Conservation (phyloP, 106 monocot genomes). For the Dactylorhiza incarnata region DNA sequence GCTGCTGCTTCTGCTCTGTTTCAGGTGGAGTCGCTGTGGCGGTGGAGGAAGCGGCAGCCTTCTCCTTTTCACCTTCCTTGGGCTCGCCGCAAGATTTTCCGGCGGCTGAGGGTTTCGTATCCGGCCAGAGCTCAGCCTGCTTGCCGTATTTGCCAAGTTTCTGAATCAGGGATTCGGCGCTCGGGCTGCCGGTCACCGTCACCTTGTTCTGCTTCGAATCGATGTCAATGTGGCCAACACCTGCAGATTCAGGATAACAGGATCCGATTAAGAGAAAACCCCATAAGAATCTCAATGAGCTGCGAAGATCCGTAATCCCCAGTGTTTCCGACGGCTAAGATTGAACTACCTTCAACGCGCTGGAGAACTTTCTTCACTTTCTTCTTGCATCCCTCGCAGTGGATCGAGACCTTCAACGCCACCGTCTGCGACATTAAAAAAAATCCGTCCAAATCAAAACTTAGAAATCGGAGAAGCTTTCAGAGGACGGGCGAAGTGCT, state of each 20-base stretch:
- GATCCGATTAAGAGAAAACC: not conserved
- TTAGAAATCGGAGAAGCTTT: not conserved
- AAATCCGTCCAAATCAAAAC: not conserved
- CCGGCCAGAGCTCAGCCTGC: slow-evolving; percentile 62
- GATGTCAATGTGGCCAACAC: slow-evolving; percentile 25
- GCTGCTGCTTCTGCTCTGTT: slow-evolving; percentile 8
- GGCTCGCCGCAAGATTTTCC: not conserved
- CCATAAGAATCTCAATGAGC: not conserved
- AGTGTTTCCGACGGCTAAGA: slow-evolving; percentile 42
- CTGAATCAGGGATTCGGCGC: slow-evolving; percentile 44
- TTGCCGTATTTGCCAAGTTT: slow-evolving; percentile 51
- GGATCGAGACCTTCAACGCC: slow-evolving; percentile 21
- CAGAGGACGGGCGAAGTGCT: not conserved
- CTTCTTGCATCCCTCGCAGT: slow-evolving; percentile 27
- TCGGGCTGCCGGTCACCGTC: slow-evolving; percentile 34
- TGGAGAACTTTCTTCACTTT: slow-evolving; percentile 13
- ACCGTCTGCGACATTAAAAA: slow-evolving; percentile 3
- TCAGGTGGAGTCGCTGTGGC: not conserved
- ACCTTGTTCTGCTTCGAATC: slow-evolving; percentile 59
- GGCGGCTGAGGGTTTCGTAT: slow-evolving; percentile 18
- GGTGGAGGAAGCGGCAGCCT: not conserved
- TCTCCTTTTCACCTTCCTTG: not conserved
- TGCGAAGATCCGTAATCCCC: not conserved
- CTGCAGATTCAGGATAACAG: slow-evolving; percentile 10
- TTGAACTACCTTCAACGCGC: slow-evolving; percentile 20